phyloP scores from a whole-genome alignment of 148 eudicot genomes.

The Rhododendron vialii region DNA sequence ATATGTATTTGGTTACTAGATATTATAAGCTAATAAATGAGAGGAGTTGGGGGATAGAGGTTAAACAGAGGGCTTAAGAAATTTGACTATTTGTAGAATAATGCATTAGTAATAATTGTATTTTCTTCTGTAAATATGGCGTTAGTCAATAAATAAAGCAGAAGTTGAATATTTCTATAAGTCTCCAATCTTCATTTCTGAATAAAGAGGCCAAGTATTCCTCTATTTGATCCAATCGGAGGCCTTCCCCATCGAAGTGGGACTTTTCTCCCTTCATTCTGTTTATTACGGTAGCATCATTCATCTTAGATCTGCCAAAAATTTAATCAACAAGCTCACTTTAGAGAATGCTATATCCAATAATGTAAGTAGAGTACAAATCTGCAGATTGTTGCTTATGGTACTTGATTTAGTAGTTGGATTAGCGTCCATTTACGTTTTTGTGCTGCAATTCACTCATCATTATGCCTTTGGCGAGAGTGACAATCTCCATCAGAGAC shows the following conservation, averaged over 20 bases:
- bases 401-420: no score
- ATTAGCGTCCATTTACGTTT: neutral
- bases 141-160: neutral
- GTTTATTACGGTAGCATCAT: neutral
- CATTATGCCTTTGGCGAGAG: neutral
- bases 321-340: neutral
- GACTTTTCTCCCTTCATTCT: neutral
- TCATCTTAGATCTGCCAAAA: neutral
- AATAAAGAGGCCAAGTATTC: neutral
- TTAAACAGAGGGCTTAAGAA: neutral
- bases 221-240: neutral
- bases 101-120: neutral
- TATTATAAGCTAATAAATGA: neutral
- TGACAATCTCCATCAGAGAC: neutral
- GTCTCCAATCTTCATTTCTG: neutral
- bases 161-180: neutral
- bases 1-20: neutral
- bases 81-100: neutral
- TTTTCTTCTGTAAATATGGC: neutral
- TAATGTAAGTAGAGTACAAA: neutral
- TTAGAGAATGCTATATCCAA: neutral
- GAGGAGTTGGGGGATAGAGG: neutral
- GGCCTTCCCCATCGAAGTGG: neutral
- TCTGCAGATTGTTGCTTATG: neutral
- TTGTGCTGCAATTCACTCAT: neutral